Base-by-base conservation (phyloP, 2,329 filamentous ascomycete species). In the Albophoma yamanashiensis region DNA sequence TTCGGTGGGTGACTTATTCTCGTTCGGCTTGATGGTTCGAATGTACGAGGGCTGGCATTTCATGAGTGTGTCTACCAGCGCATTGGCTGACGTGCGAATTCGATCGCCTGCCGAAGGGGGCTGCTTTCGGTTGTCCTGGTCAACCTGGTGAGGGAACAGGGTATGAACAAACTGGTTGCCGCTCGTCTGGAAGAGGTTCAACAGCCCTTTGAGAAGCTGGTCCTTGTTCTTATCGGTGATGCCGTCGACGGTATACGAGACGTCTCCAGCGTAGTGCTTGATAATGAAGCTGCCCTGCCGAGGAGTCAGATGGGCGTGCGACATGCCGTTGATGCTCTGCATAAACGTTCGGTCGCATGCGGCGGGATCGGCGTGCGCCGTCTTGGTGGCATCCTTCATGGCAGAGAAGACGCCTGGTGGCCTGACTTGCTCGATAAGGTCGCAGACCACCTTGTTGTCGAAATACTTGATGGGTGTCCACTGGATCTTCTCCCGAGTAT, bases 211-310 rank as follows among this genome's bases (percentile, higher is more conserved):
- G 61, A 97, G 79, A 53, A 99, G 81, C 74, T 95, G 91, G 70
- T 99, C 94, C 80, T 97, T 99, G 80, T 97, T 99, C 82, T 99
- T 99, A 74, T 99, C 94, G 0, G 94, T 99, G 79, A 99, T 99
- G 62, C 94, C 94, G 60, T 96, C 91, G 3, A 97, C 88, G 1
- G 89, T 90, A 74, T 99, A 99, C 65, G 86, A 87, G 66, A 99
- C 94, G 75, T 99, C 94, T 75, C 94, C 94, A 61, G 94, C 94
- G 72, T 99, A 99, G 76, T 99, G 94, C 79, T 97, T 97, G 76
- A 99, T 89, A 70, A 99, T 94, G 75, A 99, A 99, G 73, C 91
- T 94, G 58, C 93, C 93, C 75, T 97, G 93, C 47, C 94, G 85
- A 64, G 89, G 90, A 61, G 92, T 91, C 67, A 99, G 88, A 72